phyloP scores from a whole-genome alignment of 805 yeast species.

The Ogataea paraovalis region DNA sequence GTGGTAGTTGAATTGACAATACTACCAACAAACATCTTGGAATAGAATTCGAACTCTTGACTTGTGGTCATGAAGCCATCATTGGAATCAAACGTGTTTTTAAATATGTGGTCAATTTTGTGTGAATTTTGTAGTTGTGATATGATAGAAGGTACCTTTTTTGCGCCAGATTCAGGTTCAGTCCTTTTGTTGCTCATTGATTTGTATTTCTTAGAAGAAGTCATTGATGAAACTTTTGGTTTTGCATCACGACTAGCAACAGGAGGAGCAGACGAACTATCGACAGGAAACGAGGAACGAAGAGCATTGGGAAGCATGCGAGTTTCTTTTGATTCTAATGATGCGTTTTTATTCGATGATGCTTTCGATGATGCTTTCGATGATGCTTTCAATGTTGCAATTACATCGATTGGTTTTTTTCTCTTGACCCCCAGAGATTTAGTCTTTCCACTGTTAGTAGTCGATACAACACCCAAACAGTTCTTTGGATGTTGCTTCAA shows the following conservation, averaged over 20 bases:
- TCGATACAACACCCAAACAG: background rate
- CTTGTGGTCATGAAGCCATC: constrained; percentile 40
- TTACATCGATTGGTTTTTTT: background rate
- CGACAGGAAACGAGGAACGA: too few species aligned
- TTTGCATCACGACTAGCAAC: too few species aligned
- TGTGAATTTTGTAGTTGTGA: constrained; percentile 4
- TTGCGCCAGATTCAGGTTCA: background rate
- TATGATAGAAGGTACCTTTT: background rate
- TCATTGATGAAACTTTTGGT: too few species aligned
- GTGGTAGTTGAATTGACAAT: constrained; percentile 31
- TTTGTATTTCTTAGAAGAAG: background rate
- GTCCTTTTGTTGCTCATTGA: background rate
- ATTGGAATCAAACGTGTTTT: constrained; percentile 19
- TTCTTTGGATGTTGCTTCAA: too few species aligned
- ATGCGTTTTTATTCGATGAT: too few species aligned
- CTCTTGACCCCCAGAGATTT: constrained; percentile 1
- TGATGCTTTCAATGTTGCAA: background rate
- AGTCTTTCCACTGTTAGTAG: background rate
- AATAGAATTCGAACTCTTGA: constrained; percentile 37
- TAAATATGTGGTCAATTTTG: constrained; percentile 19
- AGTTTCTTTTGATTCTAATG: too few species aligned
- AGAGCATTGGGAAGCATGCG: too few species aligned
- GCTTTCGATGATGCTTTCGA: too few species aligned
- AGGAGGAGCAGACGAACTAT: too few species aligned
- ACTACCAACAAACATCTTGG: constrained; percentile 36